Conservation (phyloP, 805 yeast genomes). For the Ogataea minuta region DNA sequence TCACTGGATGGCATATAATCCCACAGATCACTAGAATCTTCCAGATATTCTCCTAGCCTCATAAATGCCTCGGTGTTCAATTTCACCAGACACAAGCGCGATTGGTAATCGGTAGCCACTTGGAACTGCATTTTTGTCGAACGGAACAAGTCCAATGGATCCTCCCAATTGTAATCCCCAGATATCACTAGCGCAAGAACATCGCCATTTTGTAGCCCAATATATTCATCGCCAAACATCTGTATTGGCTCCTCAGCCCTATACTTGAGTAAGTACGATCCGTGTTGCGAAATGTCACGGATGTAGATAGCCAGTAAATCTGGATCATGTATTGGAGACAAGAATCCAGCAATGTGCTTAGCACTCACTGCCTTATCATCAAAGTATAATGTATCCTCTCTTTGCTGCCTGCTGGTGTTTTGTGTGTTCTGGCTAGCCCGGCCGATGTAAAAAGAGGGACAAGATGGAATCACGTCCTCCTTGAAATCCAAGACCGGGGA, state of each 20-base stretch:
- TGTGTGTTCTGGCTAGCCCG: slow-evolving; percentile 20
- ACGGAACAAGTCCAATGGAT: slow-evolving; percentile 17
- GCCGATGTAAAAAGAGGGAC: slow-evolving; percentile 22
- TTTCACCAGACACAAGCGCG: slow-evolving; percentile 14
- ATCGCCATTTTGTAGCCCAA: slow-evolving; percentile 20
- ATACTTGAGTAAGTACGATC: slow-evolving; percentile 13
- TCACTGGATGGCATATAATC: slow-evolving; percentile 1
- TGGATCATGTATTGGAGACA: slow-evolving; percentile 2
- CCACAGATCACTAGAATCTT: slow-evolving; percentile 3
- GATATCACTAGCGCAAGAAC: slow-evolving; percentile 22
- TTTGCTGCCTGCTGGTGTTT: slow-evolving; percentile 10
- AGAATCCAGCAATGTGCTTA: slow-evolving; percentile 19
- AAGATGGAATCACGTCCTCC: slow-evolving; percentile 1
- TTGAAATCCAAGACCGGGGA: slow-evolving; percentile 1
- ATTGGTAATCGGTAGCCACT: slow-evolving; percentile 16
- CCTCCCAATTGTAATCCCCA: background rate
- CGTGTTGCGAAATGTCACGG: slow-evolving; percentile 24
- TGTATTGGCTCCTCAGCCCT: background rate
- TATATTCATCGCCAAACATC: background rate
- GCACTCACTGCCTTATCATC: slow-evolving; percentile 28
- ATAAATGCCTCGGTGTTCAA: slow-evolving; percentile 12
- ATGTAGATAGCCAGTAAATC: slow-evolving; percentile 1
- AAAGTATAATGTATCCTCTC: slow-evolving; percentile 17
- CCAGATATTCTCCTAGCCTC: background rate
- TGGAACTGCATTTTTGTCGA: slow-evolving; percentile 26